Base-by-base conservation (phyloP, 176 grass and related monocot species). In the Aegilops speltoides region DNA sequence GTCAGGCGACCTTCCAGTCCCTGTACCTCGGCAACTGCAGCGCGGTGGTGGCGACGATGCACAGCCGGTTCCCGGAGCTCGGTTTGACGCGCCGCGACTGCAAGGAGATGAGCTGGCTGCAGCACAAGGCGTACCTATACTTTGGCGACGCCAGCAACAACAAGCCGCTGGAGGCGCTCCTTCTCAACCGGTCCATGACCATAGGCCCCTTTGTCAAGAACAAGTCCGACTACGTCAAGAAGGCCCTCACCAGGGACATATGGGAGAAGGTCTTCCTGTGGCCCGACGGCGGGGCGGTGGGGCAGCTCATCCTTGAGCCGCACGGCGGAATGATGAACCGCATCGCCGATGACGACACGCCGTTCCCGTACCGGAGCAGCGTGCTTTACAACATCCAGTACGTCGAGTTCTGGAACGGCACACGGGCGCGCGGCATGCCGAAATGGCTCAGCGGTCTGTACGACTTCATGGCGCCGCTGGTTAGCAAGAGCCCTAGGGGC, bases 381-480 rank as follows among this genome's bases (percentile, higher is more conserved):
- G 23, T 64, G 61, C 61, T 64, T 0, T 64, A 26, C 61, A 64
- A 13, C 23, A 26, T 64, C 61, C 26, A 29, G 64, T 67, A 67
- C 64, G 28, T 32, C 2, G 64, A 32, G 64, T 17, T 67, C 14
- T 67, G 28, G 64, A 17, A 67, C 28, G 14, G 15, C 14, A 65
- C 6, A 0, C 1, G 6, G 19, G 54, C 6, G 0, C 6, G 2
- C 9, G 6, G 0, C 10, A 29, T 1, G 63, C 63, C n/a, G 0
- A 65, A 65, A 15, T 67, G 64, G 64, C 7, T 32, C 28, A 3
- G 16, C 7, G 14, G 64, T 14, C 2, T 67, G 2, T 67, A 67
- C 28, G 64, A 32, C 28, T 67, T 67, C 64, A 67, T 32, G 64
- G 28, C 64, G 2, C 28, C 26, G 14, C 16, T 3, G 6, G 64